phyloP scores from a whole-genome alignment of 129 eudicot genomes.

The Centella asiatica region DNA sequence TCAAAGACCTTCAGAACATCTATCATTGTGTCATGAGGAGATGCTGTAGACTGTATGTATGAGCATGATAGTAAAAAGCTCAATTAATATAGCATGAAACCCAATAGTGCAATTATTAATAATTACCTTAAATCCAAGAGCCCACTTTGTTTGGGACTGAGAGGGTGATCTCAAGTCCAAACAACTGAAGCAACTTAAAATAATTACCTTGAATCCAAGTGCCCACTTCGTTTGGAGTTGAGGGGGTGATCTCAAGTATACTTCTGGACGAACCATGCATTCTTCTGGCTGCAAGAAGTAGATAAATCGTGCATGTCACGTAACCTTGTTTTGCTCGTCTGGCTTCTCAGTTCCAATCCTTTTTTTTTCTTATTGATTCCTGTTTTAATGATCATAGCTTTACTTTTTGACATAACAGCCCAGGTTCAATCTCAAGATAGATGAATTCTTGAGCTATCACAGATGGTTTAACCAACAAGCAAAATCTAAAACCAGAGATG shows the following conservation, averaged over 20 bases:
- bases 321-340: not conserved
- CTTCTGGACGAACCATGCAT: conserved; percentile 26
- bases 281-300: conserved; percentile 23
- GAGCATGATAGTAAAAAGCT: conserved; percentile 2
- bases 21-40: conserved; percentile 50
- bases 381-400: too few species aligned
- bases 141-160: too few species aligned
- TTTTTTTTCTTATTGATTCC: not conserved
- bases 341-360: not conserved
- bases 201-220: conserved; percentile 50
- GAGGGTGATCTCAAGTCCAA: too few species aligned
- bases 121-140: too few species aligned
- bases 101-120: too few species aligned
- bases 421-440: too few species aligned
- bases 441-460: too few species aligned
- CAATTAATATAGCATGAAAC: too few species aligned
- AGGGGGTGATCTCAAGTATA: conserved; percentile 35
- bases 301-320: not conserved
- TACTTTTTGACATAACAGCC: too few species aligned
- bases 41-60: conserved; percentile 38
- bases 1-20: conserved; percentile 39
- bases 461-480: too few species aligned
- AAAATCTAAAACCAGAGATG: too few species aligned
- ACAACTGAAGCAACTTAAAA: not conserved
- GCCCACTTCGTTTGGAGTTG: conserved; percentile 37